These are phyloP conservation scores for Colletotrichum agaves DNA, from an alignment of 2,329 filamentous ascomycete genomes.

Conservation along the genomic window DNA sequence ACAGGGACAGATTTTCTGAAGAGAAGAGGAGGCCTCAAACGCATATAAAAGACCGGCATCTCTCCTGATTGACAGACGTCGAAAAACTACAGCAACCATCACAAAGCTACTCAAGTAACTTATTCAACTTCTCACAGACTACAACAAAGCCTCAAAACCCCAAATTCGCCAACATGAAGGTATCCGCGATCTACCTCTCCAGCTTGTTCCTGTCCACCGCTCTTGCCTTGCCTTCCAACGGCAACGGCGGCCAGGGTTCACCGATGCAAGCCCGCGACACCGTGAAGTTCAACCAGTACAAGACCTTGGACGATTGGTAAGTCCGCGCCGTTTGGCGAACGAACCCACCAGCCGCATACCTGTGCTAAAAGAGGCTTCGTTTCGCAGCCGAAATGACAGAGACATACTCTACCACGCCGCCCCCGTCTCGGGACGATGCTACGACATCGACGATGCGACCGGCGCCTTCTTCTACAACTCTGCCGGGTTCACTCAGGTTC, in stretches of 20 bases:
- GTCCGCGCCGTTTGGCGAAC: background rate
- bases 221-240: background rate
- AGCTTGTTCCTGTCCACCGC: background rate
- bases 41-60: too few species aligned
- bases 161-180: background rate
- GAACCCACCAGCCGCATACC: background rate
- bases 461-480: background rate
- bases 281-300: background rate
- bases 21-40: too few species aligned
- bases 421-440: background rate
- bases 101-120: background rate
- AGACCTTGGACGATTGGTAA: background rate
- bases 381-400: background rate
- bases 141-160: background rate
- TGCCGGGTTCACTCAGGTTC: background rate
- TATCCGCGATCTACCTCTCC: background rate
- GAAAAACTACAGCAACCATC: too few species aligned
- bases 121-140: too few species aligned
- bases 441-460: background rate
- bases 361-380: background rate
- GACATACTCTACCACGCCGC: background rate
- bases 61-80: too few species aligned
- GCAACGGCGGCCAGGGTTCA: background rate
- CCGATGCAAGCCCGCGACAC: background rate
- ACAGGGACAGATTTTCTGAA: too few species aligned